Percentiles rank a stretch among this genome's conserved stretches.
Conservation (phyloP, 1,284 basidiomycete species). For the Ceratobasidium theobromae region DNA sequence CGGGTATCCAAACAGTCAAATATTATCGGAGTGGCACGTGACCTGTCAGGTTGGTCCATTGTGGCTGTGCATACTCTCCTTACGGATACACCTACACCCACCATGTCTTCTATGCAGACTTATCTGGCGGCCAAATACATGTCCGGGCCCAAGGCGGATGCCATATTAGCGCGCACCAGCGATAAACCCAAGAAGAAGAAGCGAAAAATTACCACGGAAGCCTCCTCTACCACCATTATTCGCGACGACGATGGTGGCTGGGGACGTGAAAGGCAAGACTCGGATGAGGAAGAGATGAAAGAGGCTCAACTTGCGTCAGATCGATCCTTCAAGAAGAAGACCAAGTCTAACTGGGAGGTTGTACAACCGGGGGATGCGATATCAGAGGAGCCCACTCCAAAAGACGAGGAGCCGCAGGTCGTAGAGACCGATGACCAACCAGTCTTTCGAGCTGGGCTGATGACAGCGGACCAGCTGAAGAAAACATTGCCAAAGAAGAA, state of each 20-base stretch:
- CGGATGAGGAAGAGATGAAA: conserved; percentile 45
- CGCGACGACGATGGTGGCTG: conserved; percentile 52
- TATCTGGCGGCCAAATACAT: conserved; percentile 89
- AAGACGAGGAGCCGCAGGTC: conserved; percentile 70
- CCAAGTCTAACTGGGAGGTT: conserved; percentile 40
- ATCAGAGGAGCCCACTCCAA: conserved; percentile 57
- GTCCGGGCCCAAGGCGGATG: conserved; percentile 95
- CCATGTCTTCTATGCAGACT: conserved; percentile 54
- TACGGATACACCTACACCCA: conserved; percentile 1
- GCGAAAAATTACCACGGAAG: conserved; percentile 53
- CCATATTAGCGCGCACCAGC: conserved; percentile 71
- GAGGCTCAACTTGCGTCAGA: conserved; percentile 60
- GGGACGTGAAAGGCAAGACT: conserved; percentile 55
- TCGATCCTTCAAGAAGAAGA: conserved; percentile 74
- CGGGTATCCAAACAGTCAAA: not conserved
- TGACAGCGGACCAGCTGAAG: conserved; percentile 62
- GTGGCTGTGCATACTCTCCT: conserved; percentile 9
- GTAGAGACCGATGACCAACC: conserved; percentile 52
- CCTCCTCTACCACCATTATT: conserved; percentile 49
- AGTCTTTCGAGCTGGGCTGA: conserved; percentile 69
- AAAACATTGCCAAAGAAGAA: conserved; percentile 49
- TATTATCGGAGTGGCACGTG: not conserved
- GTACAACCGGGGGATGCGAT: conserved; percentile 58
- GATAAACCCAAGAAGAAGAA: conserved; percentile 71
- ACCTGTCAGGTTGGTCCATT: no score